Evolutionary conservation across 2,329 filamentous ascomycete genomes (phyloP), one percentile per base, ranked within the genome.

Genomic region (Ceratocystis albifundus): DNA sequence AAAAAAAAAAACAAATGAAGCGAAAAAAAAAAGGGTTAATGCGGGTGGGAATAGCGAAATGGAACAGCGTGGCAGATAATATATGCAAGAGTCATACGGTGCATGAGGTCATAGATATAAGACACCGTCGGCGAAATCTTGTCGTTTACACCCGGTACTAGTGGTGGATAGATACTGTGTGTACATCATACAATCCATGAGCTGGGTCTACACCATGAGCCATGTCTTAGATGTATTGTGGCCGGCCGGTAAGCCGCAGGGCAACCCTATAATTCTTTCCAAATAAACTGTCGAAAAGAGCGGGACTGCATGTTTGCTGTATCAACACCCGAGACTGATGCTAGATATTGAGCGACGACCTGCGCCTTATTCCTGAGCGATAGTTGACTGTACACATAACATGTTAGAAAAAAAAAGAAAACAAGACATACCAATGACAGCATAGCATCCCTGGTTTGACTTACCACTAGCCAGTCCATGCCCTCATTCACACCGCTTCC

Each of bases 381-480:
- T 50, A 4, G 62, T 50, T 10, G 62, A 64, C 62, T 62, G 17
- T 48, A 36, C 28, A 30, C 22, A 30, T 20, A 41, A 12, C 36
- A n/a, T 57, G 63, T 65, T 45, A 65, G 61, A 63, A 8, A 25
- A 46, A 30, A 63, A 28, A n/a, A n/a, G n/a, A n/a, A n/a, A n/a
- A n/a, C n/a, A n/a, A n/a, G n/a, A n/a, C n/a, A n/a, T n/a, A n/a
- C n/a, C n/a, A n/a, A n/a, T n/a, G n/a, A n/a, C n/a, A n/a, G n/a
- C n/a, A n/a, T n/a, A n/a, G n/a, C n/a, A 41, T 41, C 36, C 36
- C 36, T 15, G 36, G 4, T 12, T 55, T 28, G 65, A 80, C 81
- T 76, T 77, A 93, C 89, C 81, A 95, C 91, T 74, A 99, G 80
- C 94, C 94, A 99, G 77, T 99, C 94, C 94, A 99, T 99, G 68